A percentile compares a stretch with the other conserved stretches of the same genome.
phyloP scores from a whole-genome alignment of 2,329 filamentous ascomycete genomes.

The Venturia effusa region DNA sequence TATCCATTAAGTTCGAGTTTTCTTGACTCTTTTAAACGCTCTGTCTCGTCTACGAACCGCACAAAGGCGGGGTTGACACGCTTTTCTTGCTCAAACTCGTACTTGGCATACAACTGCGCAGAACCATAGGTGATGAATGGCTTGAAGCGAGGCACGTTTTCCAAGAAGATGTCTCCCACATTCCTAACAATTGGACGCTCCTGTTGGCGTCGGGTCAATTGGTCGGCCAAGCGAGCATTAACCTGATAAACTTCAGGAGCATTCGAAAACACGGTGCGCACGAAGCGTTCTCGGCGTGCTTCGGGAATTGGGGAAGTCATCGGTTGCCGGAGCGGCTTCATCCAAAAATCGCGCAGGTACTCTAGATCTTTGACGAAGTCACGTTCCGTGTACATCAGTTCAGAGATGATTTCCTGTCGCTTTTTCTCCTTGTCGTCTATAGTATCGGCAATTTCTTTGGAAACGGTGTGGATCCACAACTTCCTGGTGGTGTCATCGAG shows the following conservation, averaged over 20 bases:
- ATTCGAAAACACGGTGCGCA: constrained; percentile 91
- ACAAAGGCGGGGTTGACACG: constrained; percentile 73
- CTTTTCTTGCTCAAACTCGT: constrained; percentile 95
- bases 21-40: constrained; percentile 87
- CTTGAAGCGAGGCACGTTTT: constrained; percentile 84
- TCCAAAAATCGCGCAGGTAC: constrained; percentile 97
- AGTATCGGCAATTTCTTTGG: constrained; percentile 85
- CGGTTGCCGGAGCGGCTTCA: constrained; percentile 68
- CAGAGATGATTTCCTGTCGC: constrained; percentile 93
- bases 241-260: constrained; percentile 90
- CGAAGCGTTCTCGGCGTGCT: constrained; percentile 77
- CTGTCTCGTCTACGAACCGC: constrained; percentile 92
- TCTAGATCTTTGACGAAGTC: constrained; percentile 99
- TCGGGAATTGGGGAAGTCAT: constrained; percentile 75
- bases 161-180: constrained; percentile 87
- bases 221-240: constrained; percentile 77
- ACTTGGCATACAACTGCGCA: constrained; percentile 92
- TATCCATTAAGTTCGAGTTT: constrained; percentile 97
- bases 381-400: constrained; percentile 96
- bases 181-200: constrained; percentile 80
- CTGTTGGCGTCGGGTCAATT: constrained; percentile 83
- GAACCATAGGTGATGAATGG: constrained; percentile 96
- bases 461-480: constrained; percentile 97
- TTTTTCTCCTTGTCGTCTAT: constrained; percentile 91
- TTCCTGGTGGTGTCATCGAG: constrained; percentile 92